Evolutionary conservation across 2,329 filamentous ascomycete genomes (phyloP), one percentile per base, ranked within the genome.

Genomic region (Zymoseptoria crescenta): DNA sequence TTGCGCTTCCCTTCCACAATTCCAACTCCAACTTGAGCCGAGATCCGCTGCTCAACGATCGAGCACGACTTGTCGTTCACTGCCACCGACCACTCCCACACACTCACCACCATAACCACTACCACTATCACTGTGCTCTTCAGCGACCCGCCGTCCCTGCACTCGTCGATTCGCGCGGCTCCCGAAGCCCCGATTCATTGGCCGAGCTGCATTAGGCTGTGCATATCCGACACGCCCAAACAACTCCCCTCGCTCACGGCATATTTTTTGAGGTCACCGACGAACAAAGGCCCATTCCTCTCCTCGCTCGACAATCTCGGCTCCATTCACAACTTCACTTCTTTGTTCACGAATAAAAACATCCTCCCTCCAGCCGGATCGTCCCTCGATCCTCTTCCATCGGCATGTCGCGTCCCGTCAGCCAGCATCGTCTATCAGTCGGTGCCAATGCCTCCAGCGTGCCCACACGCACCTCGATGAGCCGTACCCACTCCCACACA

Each of bases 401-500:
- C 35, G 16, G 35, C 27, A 29, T 51, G 24, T 60, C 58, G 53
- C 60, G 60, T 50, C 60, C 75, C 29, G 65, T 72, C 48, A 76
- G 71, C 66, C 75, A 77, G 62, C 76, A 79, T 69, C 76, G 77
- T 59, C 73, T 75, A 56, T 77, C 73, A 53, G 67, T 74, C 69
- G 80, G 80, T 69, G 79, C 80, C 68, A 79, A 82, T 65, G 84
- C 86, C 64, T 84, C 86, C 62, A 82, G 79, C 68, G 75, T 83
- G 56, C 80, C 87, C 55, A 79, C 76, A 61, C 86, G 86, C 66
- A 81, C 85, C 71, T 77, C 83, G 65, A 84, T 88, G 76, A 83
- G 85, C 63, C 87, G 91, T 71, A 86, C 85, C 68, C 89, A 91
- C 78, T 89, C 89, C 54, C 88, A 94, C 75, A 94, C 75, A 93